Evolutionary conservation across 805 yeast genomes (phyloP).

Genomic region (Clavispora asparagi): DNA sequence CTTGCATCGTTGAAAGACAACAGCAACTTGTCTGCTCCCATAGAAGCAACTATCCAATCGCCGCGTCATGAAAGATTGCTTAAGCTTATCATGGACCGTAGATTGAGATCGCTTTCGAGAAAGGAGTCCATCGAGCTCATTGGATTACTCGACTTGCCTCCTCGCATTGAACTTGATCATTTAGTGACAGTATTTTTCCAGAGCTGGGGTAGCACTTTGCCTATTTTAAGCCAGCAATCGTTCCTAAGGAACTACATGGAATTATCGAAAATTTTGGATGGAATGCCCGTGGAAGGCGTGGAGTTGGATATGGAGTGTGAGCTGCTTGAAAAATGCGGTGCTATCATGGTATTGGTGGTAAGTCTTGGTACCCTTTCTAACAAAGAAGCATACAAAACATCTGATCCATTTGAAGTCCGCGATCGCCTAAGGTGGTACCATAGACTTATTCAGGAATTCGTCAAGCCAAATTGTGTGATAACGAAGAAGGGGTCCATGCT

Average conservation of each 20-base stretch:
- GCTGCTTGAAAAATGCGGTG: slow-evolving; percentile 52
- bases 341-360: slow-evolving; percentile 42
- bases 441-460: slow-evolving; percentile 55
- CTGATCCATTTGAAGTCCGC: slow-evolving; percentile 6
- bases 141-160: slow-evolving; percentile 26
- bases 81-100: slow-evolving; percentile 23
- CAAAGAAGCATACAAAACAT: slow-evolving; percentile 13
- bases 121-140: slow-evolving; percentile 45
- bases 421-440: slow-evolving; percentile 46
- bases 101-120: slow-evolving; percentile 22
- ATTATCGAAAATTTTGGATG: slow-evolving; percentile 44
- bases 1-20: slow-evolving; percentile 62
- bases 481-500: slow-evolving; percentile 59
- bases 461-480: slow-evolving; percentile 51
- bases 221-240: slow-evolving; percentile 64
- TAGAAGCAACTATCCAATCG: neutral
- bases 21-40: slow-evolving; percentile 11
- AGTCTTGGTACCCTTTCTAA: slow-evolving; percentile 45
- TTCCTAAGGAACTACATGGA: slow-evolving; percentile 56
- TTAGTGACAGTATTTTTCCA: slow-evolving; percentile 64
- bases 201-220: slow-evolving; percentile 70
- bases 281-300: slow-evolving; percentile 13
- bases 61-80: slow-evolving; percentile 10
- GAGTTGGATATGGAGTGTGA: slow-evolving; percentile 15
- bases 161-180: slow-evolving; percentile 60